These are phyloP conservation scores for Mycena galopus DNA, from an alignment of 768 basidiomycete genomes.

Conservation along the genomic window DNA sequence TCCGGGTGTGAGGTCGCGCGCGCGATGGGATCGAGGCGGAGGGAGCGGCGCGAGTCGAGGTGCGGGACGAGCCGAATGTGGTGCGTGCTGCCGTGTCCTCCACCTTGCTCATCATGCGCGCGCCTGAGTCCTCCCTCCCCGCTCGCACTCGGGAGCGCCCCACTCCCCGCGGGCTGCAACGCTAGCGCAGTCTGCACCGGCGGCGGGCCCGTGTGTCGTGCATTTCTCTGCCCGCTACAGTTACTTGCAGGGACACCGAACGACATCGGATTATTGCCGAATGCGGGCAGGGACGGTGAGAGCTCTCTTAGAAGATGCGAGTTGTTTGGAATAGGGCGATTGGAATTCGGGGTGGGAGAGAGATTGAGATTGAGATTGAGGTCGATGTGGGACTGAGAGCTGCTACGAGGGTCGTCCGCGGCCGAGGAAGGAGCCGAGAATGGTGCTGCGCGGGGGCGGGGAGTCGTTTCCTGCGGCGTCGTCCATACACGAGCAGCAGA, in stretches of 20 bases:
- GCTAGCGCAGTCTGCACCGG: too few species aligned
- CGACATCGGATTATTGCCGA: slow-evolving; percentile 45
- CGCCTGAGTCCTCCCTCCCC: too few species aligned
- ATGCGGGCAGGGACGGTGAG: slow-evolving; percentile 62
- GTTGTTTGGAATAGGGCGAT: too few species aligned
- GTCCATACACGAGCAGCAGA: slow-evolving; percentile 4
- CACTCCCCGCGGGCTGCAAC: too few species aligned
- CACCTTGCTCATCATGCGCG: too few species aligned
- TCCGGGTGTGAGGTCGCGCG: slow-evolving; percentile 86
- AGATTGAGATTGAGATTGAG: too few species aligned
- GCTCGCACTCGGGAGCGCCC: too few species aligned
- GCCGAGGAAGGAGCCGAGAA: slow-evolving; percentile 76
- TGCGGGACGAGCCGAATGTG: slow-evolving; percentile 96
- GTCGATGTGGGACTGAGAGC: slow-evolving; percentile 71
- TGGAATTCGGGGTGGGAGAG: too few species aligned
- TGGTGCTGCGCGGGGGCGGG: slow-evolving; percentile 61
- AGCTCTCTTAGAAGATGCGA: slow-evolving; percentile 46
- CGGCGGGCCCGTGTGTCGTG: too few species aligned
- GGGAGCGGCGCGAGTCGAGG: slow-evolving; percentile 88
- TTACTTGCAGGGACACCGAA: too few species aligned
- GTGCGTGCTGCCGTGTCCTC: slow-evolving; percentile 50
- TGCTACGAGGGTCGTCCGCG: slow-evolving; percentile 77
- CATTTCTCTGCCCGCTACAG: too few species aligned
- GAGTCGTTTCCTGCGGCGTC: slow-evolving; percentile 20
- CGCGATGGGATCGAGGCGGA: slow-evolving; percentile 92